Conservation (phyloP, 306 rosid genomes). For the Pyrus bretschneideri region DNA sequence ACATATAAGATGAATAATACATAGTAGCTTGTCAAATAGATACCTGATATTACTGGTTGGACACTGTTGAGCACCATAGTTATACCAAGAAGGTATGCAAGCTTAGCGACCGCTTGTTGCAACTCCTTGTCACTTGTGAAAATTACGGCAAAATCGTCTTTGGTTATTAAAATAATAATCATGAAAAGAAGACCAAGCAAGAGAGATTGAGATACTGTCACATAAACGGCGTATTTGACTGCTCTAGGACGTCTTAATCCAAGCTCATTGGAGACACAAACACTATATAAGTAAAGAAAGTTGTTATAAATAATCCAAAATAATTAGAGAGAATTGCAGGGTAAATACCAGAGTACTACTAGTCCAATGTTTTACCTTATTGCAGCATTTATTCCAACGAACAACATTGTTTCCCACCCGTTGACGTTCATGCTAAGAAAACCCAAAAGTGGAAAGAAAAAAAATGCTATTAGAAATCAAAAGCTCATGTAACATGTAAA, state of each 20-base stretch:
- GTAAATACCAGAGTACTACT: too few relatives aligned
- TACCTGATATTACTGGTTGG: slow-evolving; percentile 42
- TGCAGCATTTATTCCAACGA: slow-evolving; percentile 28
- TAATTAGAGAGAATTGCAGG: too few relatives aligned
- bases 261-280: slow-evolving; percentile 49
- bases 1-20: too few relatives aligned
- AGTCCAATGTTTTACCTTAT: slow-evolving; percentile 13
- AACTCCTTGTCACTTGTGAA: slow-evolving; percentile 23
- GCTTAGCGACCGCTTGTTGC: slow-evolving; percentile 10
- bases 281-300: slow-evolving; percentile 10
- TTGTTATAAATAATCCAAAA: too few relatives aligned
- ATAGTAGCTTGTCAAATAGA: too few relatives aligned
- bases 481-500: background rate
- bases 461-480: background rate
- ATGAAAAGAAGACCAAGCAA: slow-evolving; percentile 29
- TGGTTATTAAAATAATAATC: slow-evolving; percentile 16
- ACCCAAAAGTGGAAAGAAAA: background rate
- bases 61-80: slow-evolving; percentile 32
- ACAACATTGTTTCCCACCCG: slow-evolving; percentile 20
- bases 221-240: slow-evolving; percentile 38
- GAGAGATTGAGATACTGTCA: slow-evolving; percentile 33
- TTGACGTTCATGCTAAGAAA: slow-evolving; percentile 18
- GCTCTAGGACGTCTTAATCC: slow-evolving; percentile 48
- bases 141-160: slow-evolving; percentile 16
- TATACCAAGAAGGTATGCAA: slow-evolving; percentile 27